A percentile compares a stretch with the other conserved stretches of the same genome.
Evolutionary conservation across 441 rosid genomes (phyloP).

Genomic region (Jatropha podagrica): DNA sequence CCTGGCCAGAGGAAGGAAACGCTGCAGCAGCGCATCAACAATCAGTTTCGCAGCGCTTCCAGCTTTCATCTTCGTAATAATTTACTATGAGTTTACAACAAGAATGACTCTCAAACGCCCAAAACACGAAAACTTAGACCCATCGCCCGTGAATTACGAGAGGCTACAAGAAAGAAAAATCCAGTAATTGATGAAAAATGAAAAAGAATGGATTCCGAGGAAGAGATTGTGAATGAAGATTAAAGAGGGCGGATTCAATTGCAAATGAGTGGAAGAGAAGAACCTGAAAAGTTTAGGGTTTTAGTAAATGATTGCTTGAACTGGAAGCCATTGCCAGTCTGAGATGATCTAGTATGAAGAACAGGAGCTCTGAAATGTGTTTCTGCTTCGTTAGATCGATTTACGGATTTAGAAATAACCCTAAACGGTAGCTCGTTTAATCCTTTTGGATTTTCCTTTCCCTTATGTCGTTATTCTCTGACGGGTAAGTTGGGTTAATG

Average conservation of each 20-base stretch:
- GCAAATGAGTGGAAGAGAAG: not conserved
- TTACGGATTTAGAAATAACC: not conserved
- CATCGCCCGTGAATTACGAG: not conserved
- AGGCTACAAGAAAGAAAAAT: not conserved
- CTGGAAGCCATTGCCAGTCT: not conserved
- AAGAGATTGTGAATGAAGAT: not conserved
- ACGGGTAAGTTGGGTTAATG: no score
- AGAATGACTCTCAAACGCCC: conserved; percentile 1
- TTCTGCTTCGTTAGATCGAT: not conserved
- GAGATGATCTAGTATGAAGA: not conserved
- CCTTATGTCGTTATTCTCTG: no score
- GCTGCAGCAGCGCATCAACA: conserved; percentile 95
- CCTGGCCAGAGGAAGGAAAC: conserved; percentile 95
- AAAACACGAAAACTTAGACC: not conserved
- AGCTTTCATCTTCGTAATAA: conserved; percentile 57
- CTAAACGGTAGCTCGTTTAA: not conserved
- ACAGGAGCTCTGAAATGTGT: not conserved
- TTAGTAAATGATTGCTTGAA: not conserved
- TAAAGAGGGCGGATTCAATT: not conserved
- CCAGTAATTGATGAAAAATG: not conserved
- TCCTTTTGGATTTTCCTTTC: not conserved
- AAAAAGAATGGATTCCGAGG: not conserved
- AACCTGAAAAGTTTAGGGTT: conserved; percentile 1
- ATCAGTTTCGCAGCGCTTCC: conserved; percentile 95
- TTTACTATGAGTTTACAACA: not conserved